Conservation (phyloP, 2,329 filamentous ascomycete species). For the Didymella pomorum region DNA sequence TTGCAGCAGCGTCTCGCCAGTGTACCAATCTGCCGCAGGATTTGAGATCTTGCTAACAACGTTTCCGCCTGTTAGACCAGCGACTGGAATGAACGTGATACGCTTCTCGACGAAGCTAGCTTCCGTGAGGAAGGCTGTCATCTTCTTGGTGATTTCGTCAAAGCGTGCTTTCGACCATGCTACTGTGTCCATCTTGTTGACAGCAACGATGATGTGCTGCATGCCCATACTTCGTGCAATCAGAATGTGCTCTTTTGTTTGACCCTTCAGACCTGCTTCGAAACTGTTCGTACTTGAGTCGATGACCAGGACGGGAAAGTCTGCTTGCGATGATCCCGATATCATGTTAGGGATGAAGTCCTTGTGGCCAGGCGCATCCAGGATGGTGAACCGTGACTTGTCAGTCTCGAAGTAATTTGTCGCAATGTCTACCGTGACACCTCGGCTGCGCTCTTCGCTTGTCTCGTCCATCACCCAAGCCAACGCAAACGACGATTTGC, state of each 20-base stretch:
- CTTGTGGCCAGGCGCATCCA: constrained; percentile 92
- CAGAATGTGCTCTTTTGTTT: constrained; percentile 92
- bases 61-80: constrained; percentile 88
- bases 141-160: constrained; percentile 82
- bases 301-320: constrained; percentile 93
- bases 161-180: constrained; percentile 85
- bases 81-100: constrained; percentile 86
- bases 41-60: constrained; percentile 69
- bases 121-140: constrained; percentile 80
- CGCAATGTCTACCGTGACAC: constrained; percentile 96
- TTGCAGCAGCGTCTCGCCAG: constrained; percentile 78
- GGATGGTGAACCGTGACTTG: constrained; percentile 85
- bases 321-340: constrained; percentile 91
- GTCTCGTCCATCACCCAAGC: constrained; percentile 97
- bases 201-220: constrained; percentile 83
- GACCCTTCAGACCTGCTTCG: constrained; percentile 89
- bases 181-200: constrained; percentile 94
- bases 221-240: constrained; percentile 91
- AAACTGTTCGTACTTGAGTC: constrained; percentile 91
- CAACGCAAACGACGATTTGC: constrained; percentile 93
- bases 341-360: constrained; percentile 99
- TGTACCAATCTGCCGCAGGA: constrained; percentile 74
- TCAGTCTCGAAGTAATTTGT: constrained; percentile 94
- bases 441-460: constrained; percentile 84
- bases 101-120: constrained; percentile 85